Conservation (phyloP, 2,329 filamentous ascomycete genomes). For the Furcasterigmium furcatum region DNA sequence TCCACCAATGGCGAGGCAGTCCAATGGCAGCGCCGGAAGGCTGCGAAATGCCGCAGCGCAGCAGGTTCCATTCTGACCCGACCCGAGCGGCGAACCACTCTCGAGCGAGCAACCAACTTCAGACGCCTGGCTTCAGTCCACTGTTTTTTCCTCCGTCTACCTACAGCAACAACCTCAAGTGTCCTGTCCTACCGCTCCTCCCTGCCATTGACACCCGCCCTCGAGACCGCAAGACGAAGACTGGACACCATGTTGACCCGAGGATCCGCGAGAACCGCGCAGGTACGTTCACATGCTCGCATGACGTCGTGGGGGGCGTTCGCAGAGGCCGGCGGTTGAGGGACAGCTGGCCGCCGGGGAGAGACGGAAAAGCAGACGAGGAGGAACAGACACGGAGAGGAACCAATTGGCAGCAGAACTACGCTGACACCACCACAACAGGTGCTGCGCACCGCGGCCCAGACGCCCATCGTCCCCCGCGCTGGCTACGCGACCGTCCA, state of each 20-base stretch:
- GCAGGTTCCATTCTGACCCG: neutral
- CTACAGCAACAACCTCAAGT: neutral
- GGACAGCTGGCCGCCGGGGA: constrained; percentile 1
- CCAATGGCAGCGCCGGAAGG: neutral
- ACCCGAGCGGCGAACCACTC: neutral
- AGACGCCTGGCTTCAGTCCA: neutral
- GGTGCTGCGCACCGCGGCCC: constrained; percentile 48
- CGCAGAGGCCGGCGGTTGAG: neutral
- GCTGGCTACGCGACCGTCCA: constrained; percentile 73
- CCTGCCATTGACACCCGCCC: neutral
- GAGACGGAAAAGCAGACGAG: neutral
- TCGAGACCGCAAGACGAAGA: constrained; percentile 1
- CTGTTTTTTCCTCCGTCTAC: neutral
- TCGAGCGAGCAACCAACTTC: neutral
- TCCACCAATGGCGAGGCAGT: neutral
- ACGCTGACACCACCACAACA: constrained; percentile 21
- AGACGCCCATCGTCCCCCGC: constrained; percentile 41
- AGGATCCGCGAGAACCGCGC: constrained; percentile 52
- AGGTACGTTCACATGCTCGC: constrained; percentile 41
- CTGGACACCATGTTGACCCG: constrained; percentile 53
- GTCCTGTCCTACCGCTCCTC: neutral
- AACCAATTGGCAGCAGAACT: constrained; percentile 19
- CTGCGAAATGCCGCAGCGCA: neutral
- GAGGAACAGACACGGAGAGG: neutral
- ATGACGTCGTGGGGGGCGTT: constrained; percentile 5